Percentiles rank a stretch among this genome's conserved stretches.
These are phyloP conservation scores for Calonectria ilicicola DNA, from an alignment of 2,329 filamentous ascomycete species.

Conservation along the genomic window DNA sequence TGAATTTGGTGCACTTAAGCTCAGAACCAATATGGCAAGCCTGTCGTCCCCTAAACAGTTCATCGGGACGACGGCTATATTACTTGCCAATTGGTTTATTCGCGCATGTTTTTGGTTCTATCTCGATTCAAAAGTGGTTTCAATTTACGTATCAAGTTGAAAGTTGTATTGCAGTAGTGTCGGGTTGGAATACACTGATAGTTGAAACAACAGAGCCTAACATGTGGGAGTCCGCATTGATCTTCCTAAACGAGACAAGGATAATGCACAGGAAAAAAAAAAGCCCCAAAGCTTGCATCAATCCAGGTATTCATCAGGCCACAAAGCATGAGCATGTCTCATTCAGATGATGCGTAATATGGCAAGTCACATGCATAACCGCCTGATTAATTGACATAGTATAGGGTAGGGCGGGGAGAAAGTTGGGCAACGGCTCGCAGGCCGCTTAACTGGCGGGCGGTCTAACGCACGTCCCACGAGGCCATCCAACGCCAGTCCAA, in stretches of 20 bases:
- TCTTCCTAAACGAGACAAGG: not conserved
- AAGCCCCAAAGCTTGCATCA: not conserved
- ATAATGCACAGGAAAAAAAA: not conserved
- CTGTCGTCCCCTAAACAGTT: too few species aligned
- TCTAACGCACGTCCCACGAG: slow-evolving; percentile 24
- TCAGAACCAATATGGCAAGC: too few species aligned
- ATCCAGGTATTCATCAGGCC: not conserved
- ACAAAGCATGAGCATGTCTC: not conserved
- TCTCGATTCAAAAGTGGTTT: too few species aligned
- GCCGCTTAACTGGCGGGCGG: slow-evolving; percentile 10
- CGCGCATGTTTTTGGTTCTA: too few species aligned
- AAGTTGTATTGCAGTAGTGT: not conserved
- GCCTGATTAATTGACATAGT: not conserved
- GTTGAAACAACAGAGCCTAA: not conserved
- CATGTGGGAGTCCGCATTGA: not conserved
- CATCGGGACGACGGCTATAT: too few species aligned
- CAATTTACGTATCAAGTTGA: not conserved
- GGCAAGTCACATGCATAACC: not conserved
- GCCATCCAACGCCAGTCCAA: slow-evolving; percentile 7
- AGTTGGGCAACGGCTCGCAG: not conserved
- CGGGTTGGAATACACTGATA: not conserved
- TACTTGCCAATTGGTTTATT: too few species aligned
- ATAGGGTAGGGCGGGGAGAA: slow-evolving; percentile 18
- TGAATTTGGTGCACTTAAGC: too few species aligned
- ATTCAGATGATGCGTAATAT: not conserved